Evolutionary conservation across 805 yeast species (phyloP).

Genomic region (Ogataea methylovora): DNA sequence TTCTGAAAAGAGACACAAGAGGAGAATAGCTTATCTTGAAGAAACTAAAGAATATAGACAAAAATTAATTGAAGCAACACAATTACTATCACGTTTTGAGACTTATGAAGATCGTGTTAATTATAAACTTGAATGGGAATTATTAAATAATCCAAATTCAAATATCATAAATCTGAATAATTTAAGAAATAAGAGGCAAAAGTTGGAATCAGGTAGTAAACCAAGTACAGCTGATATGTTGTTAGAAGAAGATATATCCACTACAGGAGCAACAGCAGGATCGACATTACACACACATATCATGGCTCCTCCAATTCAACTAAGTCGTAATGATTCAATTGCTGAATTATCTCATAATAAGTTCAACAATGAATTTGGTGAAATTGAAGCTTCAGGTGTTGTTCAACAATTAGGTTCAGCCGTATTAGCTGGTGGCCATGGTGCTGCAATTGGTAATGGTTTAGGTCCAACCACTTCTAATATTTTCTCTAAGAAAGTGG

Average conservation of each 20-base stretch:
- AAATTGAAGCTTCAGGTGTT: constrained; percentile 57
- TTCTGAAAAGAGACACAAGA: constrained; percentile 18
- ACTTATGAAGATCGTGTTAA: too few relatives aligned
- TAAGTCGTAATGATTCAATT: constrained; percentile 17
- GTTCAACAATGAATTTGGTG: constrained; percentile 35
- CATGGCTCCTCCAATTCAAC: constrained; percentile 18
- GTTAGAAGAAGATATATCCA: too few relatives aligned
- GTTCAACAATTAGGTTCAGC: constrained; percentile 28
- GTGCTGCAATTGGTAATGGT: constrained; percentile 42
- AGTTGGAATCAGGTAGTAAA: too few relatives aligned
- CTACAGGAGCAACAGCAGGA: too few relatives aligned
- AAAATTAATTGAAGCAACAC: constrained; percentile 20
- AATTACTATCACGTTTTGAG: too few relatives aligned
- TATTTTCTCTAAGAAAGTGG: constrained; percentile 44
- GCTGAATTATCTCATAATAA: constrained; percentile 8
- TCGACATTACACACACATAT: too few relatives aligned
- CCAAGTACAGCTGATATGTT: too few relatives aligned
- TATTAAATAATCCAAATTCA: too few relatives aligned
- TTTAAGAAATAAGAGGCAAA: too few relatives aligned
- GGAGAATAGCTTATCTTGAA: constrained; percentile 23
- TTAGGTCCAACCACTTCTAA: constrained; percentile 53
- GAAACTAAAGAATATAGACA: constrained; percentile 25
- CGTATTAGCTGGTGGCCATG: constrained; percentile 9
- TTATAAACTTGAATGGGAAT: too few relatives aligned
- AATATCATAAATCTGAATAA: too few relatives aligned